phyloP scores from a whole-genome alignment of 352 stramenopile genomes.

The Pythium volutum region DNA sequence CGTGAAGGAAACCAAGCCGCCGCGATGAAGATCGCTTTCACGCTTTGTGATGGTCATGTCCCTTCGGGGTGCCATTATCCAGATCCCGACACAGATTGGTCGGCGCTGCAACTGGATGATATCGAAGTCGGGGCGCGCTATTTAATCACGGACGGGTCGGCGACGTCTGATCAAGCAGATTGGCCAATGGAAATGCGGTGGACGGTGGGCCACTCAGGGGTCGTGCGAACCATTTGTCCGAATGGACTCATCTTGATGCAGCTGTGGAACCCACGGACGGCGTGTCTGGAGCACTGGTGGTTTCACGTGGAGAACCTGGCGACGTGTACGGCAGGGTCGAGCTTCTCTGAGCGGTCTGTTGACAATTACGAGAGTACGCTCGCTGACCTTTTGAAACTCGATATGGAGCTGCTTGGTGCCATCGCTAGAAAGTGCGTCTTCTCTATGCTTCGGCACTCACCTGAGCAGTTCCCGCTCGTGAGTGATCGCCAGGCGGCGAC shows the following conservation, averaged over 20 bases:
- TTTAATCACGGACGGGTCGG: constrained; percentile 27
- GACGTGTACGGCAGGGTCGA: constrained; percentile 10
- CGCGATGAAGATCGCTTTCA: constrained; percentile 78
- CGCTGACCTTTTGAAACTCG: constrained; percentile 31
- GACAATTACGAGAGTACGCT: constrained; percentile 39
- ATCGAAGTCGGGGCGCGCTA: constrained; percentile 63
- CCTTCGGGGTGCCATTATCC: constrained; percentile 76
- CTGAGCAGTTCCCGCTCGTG: constrained; percentile 50
- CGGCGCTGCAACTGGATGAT: constrained; percentile 71
- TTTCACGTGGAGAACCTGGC: constrained; percentile 57
- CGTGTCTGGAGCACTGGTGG: constrained; percentile 64
- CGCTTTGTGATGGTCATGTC: constrained; percentile 73
- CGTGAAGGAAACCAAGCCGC: constrained; percentile 71
- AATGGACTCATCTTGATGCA: constrained; percentile 63
- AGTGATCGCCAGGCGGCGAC: constrained; percentile 15
- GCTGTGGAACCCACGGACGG: constrained; percentile 46
- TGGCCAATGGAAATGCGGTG: constrained; percentile 60
- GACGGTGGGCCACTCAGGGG: constrained; percentile 57
- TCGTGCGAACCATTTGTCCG: constrained; percentile 46
- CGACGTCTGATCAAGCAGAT: constrained; percentile 32
- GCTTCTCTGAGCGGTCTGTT: constrained; percentile 37
- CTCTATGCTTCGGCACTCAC: constrained; percentile 48
- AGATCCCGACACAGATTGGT: constrained; percentile 78
- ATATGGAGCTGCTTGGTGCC: constrained; percentile 52
- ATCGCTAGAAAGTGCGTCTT: constrained; percentile 64